Evolutionary conservation across 768 basidiomycete genomes (phyloP).

Genomic region (Mycena galericulata): DNA sequence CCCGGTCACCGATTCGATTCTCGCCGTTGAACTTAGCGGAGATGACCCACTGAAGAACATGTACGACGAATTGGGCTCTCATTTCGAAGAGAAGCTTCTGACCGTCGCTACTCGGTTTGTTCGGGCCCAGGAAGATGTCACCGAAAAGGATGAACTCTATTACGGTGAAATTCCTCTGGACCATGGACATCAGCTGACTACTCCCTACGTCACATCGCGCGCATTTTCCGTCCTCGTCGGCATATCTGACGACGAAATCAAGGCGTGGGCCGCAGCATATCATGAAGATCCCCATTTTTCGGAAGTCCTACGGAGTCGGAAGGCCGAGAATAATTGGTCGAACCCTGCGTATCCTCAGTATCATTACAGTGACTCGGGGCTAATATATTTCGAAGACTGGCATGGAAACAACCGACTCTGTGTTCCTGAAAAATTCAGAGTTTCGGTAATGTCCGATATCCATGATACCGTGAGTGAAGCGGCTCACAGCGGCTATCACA

Average conservation of each 20-base stretch:
- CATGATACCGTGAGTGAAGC: conserved; percentile 39
- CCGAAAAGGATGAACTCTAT: no score
- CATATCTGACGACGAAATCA: not conserved
- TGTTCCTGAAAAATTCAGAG: conserved; percentile 36
- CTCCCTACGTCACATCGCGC: not conserved
- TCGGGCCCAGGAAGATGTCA: conserved; percentile 13
- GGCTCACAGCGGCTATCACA: conserved; percentile 45
- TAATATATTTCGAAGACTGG: conserved; percentile 42
- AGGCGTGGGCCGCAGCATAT: conserved; percentile 3
- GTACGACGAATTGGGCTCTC: conserved; percentile 38
- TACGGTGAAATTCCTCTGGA: no score
- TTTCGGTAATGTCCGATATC: conserved; percentile 37
- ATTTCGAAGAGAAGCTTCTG: conserved; percentile 42
- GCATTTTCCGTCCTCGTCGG: not conserved
- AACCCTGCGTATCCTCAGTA: conserved; percentile 23
- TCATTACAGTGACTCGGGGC: conserved; percentile 19
- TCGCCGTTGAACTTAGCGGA: not conserved
- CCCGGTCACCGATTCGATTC: conserved; percentile 27
- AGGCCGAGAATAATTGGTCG: conserved; percentile 2
- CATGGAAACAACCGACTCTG: conserved; percentile 42
- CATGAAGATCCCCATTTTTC: not conserved
- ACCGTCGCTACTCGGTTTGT: conserved; percentile 28
- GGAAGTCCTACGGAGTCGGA: not conserved
- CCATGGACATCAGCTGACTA: not conserved
- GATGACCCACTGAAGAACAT: conserved; percentile 41